Evolutionary conservation across 805 yeast species (phyloP), one percentile per base, ranked within the genome.

Genomic region (Candida awuae): DNA sequence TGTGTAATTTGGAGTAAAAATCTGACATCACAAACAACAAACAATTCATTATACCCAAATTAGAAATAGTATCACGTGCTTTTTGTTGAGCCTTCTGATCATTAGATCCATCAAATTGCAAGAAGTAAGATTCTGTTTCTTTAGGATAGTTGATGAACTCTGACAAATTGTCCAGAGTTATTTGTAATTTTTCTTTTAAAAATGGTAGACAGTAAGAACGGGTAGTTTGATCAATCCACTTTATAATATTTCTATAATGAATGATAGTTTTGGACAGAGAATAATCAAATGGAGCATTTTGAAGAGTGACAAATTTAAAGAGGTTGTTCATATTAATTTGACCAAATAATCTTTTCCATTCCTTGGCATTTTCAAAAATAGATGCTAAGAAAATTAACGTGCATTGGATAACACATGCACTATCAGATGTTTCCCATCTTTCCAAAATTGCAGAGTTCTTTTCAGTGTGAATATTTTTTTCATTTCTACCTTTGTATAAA

Each of bases 221-320:
- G 29, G 67, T 63, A 32, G 73, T 74, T 32, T 73, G 77, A 50
- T 77, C 83, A 39, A 77, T 68, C 34, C 66, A 66, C 48, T 72
- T 75, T 31, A 80, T 60, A 1, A 77, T 69, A 18, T 75, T 76
- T 23, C 73, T 62, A 22, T 76, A 56, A 16, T 77, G 72, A 29
- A 67, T 63, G 45, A 76, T 57, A 0, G 78, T 73, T 43, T 68
- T 70, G 1, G 85, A 75, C 26, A 67, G 60, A 5, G 71, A 65
- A 47, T 69, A 77, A 49, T 82, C 87, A 53, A 67, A 80, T 0
- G 90, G 81, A 2, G 74, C 70, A 38, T 75, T 70, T 8, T 66
- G 59, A 39, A 77, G 50, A 2, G 70, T 63, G 7, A 80, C 53
- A 27, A 74, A 65, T 2, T 65, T 57, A 13, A 77, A 45, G 67